These are phyloP conservation scores for Amaranthus cruentus DNA, from an alignment of 148 eudicot species.

Conservation along the genomic window DNA sequence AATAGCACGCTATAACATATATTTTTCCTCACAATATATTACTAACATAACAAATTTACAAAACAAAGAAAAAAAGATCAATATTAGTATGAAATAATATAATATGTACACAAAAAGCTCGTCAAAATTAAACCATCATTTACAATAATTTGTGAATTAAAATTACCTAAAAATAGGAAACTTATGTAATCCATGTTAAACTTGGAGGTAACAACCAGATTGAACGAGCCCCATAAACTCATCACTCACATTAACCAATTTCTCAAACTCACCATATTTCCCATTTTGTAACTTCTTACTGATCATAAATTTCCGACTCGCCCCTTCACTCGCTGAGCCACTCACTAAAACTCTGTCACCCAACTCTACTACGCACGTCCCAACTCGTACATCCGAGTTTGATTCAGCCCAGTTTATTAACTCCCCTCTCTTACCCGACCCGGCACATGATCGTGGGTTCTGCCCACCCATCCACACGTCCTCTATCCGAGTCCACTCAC, in stretches of 20 bases:
- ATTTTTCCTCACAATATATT: no score
- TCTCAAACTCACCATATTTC: neutral
- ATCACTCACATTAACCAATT: neutral
- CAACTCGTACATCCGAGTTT: slow-evolving; percentile 25
- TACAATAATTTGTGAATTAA: neutral
- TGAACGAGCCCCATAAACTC: neutral
- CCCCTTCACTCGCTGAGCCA: slow-evolving; percentile 1
- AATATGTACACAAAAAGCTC: no score
- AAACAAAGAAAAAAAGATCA: no score
- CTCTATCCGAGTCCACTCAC: slow-evolving; percentile 51
- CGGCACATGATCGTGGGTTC: slow-evolving; percentile 55
- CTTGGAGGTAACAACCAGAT: neutral
- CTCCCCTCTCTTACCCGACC: slow-evolving; percentile 29
- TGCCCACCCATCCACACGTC: slow-evolving; percentile 41
- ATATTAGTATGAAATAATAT: no score
- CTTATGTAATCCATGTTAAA: neutral
- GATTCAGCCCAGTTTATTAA: slow-evolving; percentile 41
- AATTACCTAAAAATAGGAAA: neutral
- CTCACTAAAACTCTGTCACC: neutral
- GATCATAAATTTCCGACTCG: neutral
- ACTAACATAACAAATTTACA: no score
- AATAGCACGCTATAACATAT: no score
- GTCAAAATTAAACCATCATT: no score
- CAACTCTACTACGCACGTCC: neutral
- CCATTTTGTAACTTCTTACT: neutral